Evolutionary conservation across 2,329 filamentous ascomycete species (phyloP), one percentile per base, ranked within the genome.

Genomic region (Chrysosporium keratinophilum): DNA sequence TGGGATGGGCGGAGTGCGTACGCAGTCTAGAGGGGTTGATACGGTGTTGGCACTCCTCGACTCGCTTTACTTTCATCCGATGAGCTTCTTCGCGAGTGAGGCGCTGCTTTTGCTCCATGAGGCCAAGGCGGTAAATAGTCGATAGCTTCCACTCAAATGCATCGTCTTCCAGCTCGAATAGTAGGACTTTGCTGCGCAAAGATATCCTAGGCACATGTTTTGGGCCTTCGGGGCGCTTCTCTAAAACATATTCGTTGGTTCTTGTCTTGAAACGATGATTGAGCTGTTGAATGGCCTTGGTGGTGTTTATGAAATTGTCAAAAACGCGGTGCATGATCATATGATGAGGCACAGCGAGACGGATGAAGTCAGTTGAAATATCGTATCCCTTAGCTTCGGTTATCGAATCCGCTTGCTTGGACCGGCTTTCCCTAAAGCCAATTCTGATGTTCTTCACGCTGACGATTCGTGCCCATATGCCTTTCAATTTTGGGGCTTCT

Each of bases 81-180:
- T 94, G 97, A 0, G 91, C 91, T 59, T 95, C 88, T 67, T 95
- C 88, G 42, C 93, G 82, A 3, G 91, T 90, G 52, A 95, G 74
- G 17, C 93, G 81, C 68, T 97, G 93, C 65, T 85, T 84, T 69
- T 97, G 91, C 68, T 98, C 93, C 53, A 90, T 75, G 17, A 91
- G 77, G 0, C 94, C 93, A 44, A 88, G 82, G 33, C 91, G 83
- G 67, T 97, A 98, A 50, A 98, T 98, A 64, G 89, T 83, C 14
- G 90, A 88, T 9, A 98, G 75, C 66, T 96, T 97, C 87, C 90
- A 98, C 67, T 98, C 93, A 63, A 98, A 98, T 0, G 88, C 85
- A 48, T 93, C 91, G 66, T 98, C 93, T 70, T 98, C 93, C 35
- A 98, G 76, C 64, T 97, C 91, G 56, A 98, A 91, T 1, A 95